These are phyloP conservation scores for Candida anglica DNA, from an alignment of 805 yeast genomes.

Conservation along the genomic window DNA sequence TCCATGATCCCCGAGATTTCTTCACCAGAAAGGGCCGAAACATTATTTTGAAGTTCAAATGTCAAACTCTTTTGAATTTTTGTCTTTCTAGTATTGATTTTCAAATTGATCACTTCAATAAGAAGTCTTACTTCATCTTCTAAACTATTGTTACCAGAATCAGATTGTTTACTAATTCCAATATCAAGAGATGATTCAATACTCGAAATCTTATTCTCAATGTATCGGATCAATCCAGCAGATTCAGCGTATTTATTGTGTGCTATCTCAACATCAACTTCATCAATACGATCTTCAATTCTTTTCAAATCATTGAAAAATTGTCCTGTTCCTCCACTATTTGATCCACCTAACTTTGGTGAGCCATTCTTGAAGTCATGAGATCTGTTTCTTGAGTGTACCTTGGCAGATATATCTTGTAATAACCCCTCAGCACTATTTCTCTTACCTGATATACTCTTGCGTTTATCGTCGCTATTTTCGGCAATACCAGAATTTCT, in stretches of 20 bases:
- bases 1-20: slow-evolving; percentile 32
- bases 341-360: slow-evolving; percentile 2
- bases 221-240: slow-evolving; percentile 37
- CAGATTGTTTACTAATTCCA: slow-evolving; percentile 4
- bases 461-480: slow-evolving; percentile 24
- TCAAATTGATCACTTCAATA: slow-evolving; percentile 39
- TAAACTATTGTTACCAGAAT: slow-evolving; percentile 3
- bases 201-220: slow-evolving; percentile 26
- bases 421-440: slow-evolving; percentile 39
- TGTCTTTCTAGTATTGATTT: slow-evolving; percentile 32
- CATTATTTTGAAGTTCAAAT: slow-evolving; percentile 35
- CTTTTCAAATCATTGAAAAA: slow-evolving; percentile 44
- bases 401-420: slow-evolving; percentile 57
- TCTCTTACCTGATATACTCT: slow-evolving; percentile 19
- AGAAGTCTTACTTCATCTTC: slow-evolving; percentile 23
- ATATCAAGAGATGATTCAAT: slow-evolving; percentile 22
- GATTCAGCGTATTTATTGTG: slow-evolving; percentile 51
- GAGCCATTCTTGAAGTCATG: slow-evolving; percentile 34
- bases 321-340: slow-evolving; percentile 20
- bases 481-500: slow-evolving; percentile 51
- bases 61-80: slow-evolving; percentile 32
- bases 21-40: slow-evolving; percentile 23
- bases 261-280: slow-evolving; percentile 63
- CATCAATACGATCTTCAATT: slow-evolving; percentile 62
- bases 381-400: slow-evolving; percentile 57